phyloP scores from a whole-genome alignment of 139 green algal genomes.

The Coelastrella sp. region DNA sequence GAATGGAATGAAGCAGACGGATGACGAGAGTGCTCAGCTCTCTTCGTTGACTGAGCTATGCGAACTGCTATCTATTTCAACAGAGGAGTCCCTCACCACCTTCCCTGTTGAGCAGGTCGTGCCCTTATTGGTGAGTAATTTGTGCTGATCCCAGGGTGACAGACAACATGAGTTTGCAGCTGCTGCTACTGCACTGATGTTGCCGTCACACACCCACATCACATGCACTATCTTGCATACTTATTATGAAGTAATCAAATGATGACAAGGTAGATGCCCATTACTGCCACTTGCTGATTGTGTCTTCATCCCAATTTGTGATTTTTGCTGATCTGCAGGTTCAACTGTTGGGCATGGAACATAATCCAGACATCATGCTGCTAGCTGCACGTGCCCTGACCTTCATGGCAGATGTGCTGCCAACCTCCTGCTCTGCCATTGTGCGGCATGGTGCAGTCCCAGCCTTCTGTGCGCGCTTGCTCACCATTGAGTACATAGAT shows the following conservation, averaged over 20 bases:
- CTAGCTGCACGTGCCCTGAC: conserved; percentile 93
- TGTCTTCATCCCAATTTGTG: not conserved
- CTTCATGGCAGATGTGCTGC: conserved; percentile 92
- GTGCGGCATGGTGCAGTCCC: conserved; percentile 90
- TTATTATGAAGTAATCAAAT: no score
- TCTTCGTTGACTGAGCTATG: conserved; percentile 88
- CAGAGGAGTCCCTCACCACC: conserved; percentile 85
- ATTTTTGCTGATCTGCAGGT: conserved; percentile 60
- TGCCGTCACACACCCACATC: no score
- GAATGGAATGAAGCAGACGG: conserved; percentile 72
- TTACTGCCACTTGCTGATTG: not conserved
- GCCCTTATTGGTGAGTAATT: conserved; percentile 82
- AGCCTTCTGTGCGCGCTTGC: conserved; percentile 85
- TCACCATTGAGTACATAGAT: conserved; percentile 99
- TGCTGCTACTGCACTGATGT: no score
- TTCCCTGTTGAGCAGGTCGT: conserved; percentile 91
- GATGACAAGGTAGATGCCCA: no score
- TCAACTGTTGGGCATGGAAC: conserved; percentile 84
- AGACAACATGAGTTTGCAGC: not conserved
- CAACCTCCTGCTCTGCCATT: conserved; percentile 76
- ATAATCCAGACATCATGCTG: conserved; percentile 95
- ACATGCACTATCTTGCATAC: no score
- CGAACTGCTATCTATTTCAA: conserved; percentile 92
- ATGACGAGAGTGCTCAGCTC: conserved; percentile 86
- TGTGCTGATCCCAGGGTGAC: not conserved